Evolutionary conservation across 2,329 filamentous ascomycete species (phyloP).

Genomic region (Bertia moriformis): DNA sequence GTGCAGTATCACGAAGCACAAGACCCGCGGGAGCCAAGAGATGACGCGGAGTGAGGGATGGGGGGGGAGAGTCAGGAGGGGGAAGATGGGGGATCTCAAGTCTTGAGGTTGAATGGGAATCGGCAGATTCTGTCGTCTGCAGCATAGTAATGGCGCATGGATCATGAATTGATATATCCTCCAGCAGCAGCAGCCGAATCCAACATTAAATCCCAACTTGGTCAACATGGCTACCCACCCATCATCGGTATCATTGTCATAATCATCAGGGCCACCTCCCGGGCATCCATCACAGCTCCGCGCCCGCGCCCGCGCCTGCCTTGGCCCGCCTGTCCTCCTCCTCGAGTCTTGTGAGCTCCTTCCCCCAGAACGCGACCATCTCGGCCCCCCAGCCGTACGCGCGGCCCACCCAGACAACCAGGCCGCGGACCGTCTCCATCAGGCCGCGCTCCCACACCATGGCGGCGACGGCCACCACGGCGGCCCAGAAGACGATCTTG

Average conservation of each 20-base stretch:
- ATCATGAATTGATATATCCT: not conserved
- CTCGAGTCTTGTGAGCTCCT: constrained; percentile 42
- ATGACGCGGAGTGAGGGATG: constrained; percentile 38
- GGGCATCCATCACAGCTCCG: no score
- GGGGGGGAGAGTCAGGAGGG: constrained; percentile 12
- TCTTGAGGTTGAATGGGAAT: constrained; percentile 5
- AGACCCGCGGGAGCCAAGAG: constrained; percentile 70
- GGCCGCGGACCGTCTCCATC: constrained; percentile 48
- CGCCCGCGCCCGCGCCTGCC: no score
- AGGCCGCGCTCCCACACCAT: constrained; percentile 52
- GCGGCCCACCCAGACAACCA: constrained; percentile 24
- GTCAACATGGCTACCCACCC: no score
- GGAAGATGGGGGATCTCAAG: constrained; percentile 7
- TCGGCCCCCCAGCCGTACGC: constrained; percentile 29
- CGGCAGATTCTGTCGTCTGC: constrained; percentile 1
- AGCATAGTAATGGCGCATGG: no score
- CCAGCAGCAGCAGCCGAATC: no score
- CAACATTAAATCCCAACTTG: no score
- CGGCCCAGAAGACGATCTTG: constrained; percentile 48
- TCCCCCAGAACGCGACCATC: constrained; percentile 37
- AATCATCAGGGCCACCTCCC: no score
- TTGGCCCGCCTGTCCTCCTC: constrained; percentile 23
- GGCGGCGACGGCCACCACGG: constrained; percentile 35
- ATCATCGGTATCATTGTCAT: no score
- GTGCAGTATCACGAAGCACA: constrained; percentile 90